phyloP scores from a whole-genome alignment of 441 rosid species.

The Mallotus repandus region DNA sequence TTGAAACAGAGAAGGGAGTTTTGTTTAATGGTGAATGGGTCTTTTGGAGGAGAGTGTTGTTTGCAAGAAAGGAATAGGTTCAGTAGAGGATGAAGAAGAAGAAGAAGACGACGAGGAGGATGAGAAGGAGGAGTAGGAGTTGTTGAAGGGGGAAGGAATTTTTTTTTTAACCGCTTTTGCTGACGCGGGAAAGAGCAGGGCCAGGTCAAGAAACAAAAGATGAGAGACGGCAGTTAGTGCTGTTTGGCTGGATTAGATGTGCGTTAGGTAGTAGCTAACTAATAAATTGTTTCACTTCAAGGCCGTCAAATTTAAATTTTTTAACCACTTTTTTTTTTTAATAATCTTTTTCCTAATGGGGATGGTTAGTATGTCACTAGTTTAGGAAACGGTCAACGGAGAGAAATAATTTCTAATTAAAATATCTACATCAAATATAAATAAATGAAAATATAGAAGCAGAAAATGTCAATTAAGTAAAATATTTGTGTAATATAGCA shows the following conservation, averaged over 20 bases:
- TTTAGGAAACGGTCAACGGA: no score
- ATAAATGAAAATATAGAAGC: no score
- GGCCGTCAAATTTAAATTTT: no score
- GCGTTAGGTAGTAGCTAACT: conserved; percentile 5
- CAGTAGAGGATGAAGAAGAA: no score
- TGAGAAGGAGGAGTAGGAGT: conserved; percentile 24
- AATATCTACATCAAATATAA: no score
- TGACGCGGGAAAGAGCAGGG: conserved; percentile 41
- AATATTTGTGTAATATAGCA: no score
- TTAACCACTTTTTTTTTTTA: no score
- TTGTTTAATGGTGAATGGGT: conserved; percentile 40
- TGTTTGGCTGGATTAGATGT: not conserved
- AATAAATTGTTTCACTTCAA: not conserved
- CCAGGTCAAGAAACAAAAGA: conserved; percentile 19
- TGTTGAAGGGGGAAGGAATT: conserved; percentile 30
- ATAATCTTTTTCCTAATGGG: no score
- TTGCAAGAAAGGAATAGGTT: conserved; percentile 46
- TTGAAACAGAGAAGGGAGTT: not conserved
- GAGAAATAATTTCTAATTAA: no score
- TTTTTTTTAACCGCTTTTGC: not conserved
- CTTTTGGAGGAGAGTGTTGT: conserved; percentile 22
- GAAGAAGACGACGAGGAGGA: not conserved
- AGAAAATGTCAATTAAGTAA: no score
- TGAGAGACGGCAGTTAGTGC: conserved; percentile 23
- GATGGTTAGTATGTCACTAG: no score